Base-by-base conservation (phyloP, 2,329 filamentous ascomycete species). In the Drechslerella coelobrocha region DNA sequence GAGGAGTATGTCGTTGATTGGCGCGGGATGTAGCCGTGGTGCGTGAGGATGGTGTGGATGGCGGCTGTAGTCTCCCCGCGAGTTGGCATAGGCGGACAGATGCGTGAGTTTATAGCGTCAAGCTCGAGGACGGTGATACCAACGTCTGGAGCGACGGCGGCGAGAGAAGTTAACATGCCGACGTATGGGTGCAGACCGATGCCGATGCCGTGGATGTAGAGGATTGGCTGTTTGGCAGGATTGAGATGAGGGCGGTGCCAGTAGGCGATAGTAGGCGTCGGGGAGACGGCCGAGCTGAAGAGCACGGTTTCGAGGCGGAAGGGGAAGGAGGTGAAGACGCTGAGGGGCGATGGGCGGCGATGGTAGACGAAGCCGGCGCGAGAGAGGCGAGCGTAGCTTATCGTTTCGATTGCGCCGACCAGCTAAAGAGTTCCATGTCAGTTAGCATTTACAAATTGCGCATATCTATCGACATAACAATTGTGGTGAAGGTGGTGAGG, bases 181-280 rank as follows among this genome's bases (percentile, higher is more conserved):
- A 82, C 80, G 73, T 88, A 86, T 0, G 85, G 83, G 73, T 84
- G 82, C 2, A 88, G 77, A 0, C 85, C 84, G 63, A 87, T 81
- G 45, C 85, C 85, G 60, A 88, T 87, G 27, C 86, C 86, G 73
- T 88, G 86, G 26, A 88, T 82, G 76, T 86, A 88, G 4, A 88
- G 77, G 12, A 88, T 76, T 0, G 86, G 86, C 1, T 84, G 79
- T 43, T 81, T 81, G 0, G 80, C 83, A 61, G 81, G 83, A 1
- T 86, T 86, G 0, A 82, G 86, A 73, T 88, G 86, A 8, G 83
- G 83, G 24, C 83, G 82, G 73, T 85, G 80, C 84, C 85, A 71
- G 27, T 71, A 71, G 17, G 66, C 45, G 21, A 63, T 21, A 4
- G 53, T 59, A n/a, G 48, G 23, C 9, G 59, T 47, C 0, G 59